Conservation (phyloP, 2,329 filamentous ascomycete genomes). For the Cladosporium sp. region DNA sequence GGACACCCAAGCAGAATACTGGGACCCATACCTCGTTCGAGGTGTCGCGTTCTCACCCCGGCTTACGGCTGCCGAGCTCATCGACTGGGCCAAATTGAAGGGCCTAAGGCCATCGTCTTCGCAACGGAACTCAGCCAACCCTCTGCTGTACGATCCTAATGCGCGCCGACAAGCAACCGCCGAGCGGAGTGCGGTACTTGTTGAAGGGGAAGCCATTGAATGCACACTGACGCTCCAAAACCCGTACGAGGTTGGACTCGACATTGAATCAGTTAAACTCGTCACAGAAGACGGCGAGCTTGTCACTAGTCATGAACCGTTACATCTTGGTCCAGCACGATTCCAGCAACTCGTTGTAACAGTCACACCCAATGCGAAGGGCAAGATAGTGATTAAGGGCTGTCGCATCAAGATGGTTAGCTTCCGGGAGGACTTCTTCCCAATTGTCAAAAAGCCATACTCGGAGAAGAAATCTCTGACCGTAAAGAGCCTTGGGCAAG, state of each 20-base stretch:
- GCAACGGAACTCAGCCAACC: conserved; percentile 56
- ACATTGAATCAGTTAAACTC: conserved; percentile 78
- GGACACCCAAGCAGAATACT: conserved; percentile 79
- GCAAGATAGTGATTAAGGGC: conserved; percentile 72
- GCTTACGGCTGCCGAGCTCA: conserved; percentile 12
- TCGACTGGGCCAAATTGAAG: conserved; percentile 19
- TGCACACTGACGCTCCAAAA: conserved; percentile 90
- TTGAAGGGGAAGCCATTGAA: conserved; percentile 74
- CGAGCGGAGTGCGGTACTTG: conserved; percentile 64
- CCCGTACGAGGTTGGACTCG: conserved; percentile 88
- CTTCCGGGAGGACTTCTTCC: conserved; percentile 80
- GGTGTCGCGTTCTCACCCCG: conserved; percentile 61
- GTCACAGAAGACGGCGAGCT: conserved; percentile 74
- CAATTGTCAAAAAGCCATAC: conserved; percentile 79
- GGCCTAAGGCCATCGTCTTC: conserved; percentile 12
- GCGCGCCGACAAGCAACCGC: conserved; percentile 62
- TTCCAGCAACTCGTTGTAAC: conserved; percentile 75
- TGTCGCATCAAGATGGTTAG: conserved; percentile 78
- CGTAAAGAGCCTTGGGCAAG: conserved; percentile 58
- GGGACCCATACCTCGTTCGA: conserved; percentile 93
- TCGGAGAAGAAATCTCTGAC: conserved; percentile 69
- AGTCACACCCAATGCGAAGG: conserved; percentile 67
- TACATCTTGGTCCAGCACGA: conserved; percentile 76
- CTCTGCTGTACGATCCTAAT: conserved; percentile 96
- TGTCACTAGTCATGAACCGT: conserved; percentile 64